Base-by-base conservation (phyloP, 805 yeast species). In the Yarrowia bubula region DNA sequence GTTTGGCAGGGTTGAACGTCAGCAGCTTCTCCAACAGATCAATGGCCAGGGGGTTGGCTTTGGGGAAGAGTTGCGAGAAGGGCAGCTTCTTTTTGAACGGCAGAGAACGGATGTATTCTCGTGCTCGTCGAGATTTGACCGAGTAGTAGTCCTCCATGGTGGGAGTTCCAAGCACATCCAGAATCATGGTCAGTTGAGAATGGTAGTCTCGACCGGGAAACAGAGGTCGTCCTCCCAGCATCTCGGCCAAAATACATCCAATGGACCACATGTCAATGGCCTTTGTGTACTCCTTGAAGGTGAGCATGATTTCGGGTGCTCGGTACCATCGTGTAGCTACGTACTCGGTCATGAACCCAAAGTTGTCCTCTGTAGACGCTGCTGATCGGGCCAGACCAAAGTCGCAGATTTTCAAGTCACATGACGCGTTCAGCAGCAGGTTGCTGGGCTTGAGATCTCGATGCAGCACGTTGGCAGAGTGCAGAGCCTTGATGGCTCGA, bases 281-380 rank as follows among this genome's bases (percentile, higher is more conserved):
- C 42, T 93, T 89, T 31, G 97, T 89, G 77, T 93, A 93, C 71
- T 89, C 90, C 68, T 92, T 93, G 71, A 92, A 91, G 13, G 97
- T 91, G 58, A 93, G 81, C 98, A 93, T 93, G 74, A 93, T 92
- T 72, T 93, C 98, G 0, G 98, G 98, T 0, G 98, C 98, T 65
- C 98, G 81, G 76, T 93, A 93, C 98, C 98, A 93, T 69, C 98
- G 80, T 3, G 98, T 93, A 9, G 98, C 98, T 48, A 93, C 98
- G 74, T 93, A 93, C 76, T 93, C 98, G 2, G 98, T 93, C 96
- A 93, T 88, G 74, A 86, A 86, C 5, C 90, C 91, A 67, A 85
- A 83, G 73, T 86, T 86, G 72, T 86, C 87, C 71, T 87, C 87
- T 65, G 74, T 73, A 79, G 79, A 66, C 28, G 75, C 80, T 41